These are phyloP conservation scores for Trifolium dubium DNA, from an alignment of 306 rosid genomes.

Conservation along the genomic window DNA sequence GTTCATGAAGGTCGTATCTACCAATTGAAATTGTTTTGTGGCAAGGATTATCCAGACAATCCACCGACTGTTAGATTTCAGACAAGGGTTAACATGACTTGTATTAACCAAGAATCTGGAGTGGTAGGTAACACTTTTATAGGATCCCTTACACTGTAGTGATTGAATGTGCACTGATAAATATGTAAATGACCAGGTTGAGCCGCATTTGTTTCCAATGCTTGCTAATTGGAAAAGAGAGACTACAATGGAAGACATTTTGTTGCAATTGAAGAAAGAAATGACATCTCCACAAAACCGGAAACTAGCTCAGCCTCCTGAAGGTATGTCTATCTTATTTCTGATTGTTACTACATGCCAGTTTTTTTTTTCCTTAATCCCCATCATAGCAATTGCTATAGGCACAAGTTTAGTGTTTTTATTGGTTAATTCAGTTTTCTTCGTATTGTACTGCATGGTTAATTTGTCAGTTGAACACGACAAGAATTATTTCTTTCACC, in stretches of 20 bases:
- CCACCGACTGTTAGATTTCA: slow-evolving; percentile 97
- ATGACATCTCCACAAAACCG: slow-evolving; percentile 95
- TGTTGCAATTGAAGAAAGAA: slow-evolving; percentile 93
- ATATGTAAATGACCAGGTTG: slow-evolving; percentile 68
- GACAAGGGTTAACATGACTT: slow-evolving; percentile 91
- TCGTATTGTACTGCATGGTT: not conserved
- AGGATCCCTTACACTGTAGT: slow-evolving; percentile 10
- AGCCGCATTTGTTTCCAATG: slow-evolving; percentile 87
- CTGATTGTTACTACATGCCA: not conserved
- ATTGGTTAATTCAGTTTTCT: slow-evolving; percentile 2
- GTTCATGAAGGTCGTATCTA: slow-evolving; percentile 94
- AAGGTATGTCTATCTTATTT: slow-evolving; percentile 61
- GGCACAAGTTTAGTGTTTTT: slow-evolving; percentile 10
- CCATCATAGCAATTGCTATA: not conserved
- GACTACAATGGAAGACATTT: slow-evolving; percentile 85
- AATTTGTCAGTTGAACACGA: slow-evolving; percentile 8
- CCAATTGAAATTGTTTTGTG: slow-evolving; percentile 91
- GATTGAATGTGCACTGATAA: slow-evolving; percentile 48
- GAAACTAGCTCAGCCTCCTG: slow-evolving; percentile 91
- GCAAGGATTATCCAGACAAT: slow-evolving; percentile 88
- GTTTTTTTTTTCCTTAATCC: slow-evolving; percentile 2
- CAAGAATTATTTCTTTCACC: not conserved
- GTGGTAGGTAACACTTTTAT: slow-evolving; percentile 60
- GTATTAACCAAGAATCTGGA: slow-evolving; percentile 87
- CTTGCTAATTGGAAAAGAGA: slow-evolving; percentile 95